Base-by-base conservation (phyloP, 2,329 filamentous ascomycete genomes). In the Neobulgaria alba region DNA sequence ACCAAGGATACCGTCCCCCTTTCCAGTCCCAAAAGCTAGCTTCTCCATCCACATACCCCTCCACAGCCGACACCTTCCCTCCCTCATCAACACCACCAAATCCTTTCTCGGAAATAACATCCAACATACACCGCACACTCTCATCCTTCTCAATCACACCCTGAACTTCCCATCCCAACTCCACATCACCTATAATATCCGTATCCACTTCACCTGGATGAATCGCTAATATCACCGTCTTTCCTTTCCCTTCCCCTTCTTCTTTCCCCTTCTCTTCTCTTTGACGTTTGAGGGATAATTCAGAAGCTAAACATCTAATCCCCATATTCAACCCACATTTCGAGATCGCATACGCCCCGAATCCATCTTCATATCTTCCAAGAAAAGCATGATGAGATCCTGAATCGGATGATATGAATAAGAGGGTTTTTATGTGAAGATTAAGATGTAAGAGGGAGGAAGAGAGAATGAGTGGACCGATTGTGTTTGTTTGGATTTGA, bases 291-390 rank as follows among this genome's bases (percentile, higher is more conserved):
- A n/a, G n/a, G n/a, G n/a, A n/a, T 36, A 76, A 49, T 47, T 77
- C 73, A 1, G 68, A 70, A 4, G 72, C 71, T 63, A 77, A 68
- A 49, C 77, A 73, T 41, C 71, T 53, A 2, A 76, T 57, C 41
- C 68, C 68, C 59, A 75, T 71, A 47, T 77, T 77, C 39, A 78
- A 51, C 0, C 73, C 73, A 2, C 71, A 67, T 54, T 77, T 77
- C 3, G 68, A 73, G 0, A 72, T 71, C 4, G 67, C 66, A 52
- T 77, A 77, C 9, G 72, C 73, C 1, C 69, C 73, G 44, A 77
- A 77, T 0, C 62, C 72, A 50, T 77, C 73, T 54, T 77, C 72
- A 52, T 68, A 67, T n/a, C n/a, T n/a, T n/a, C 68, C 66, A 10
- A 66, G 66, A 42, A 77, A 76, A 5, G 61, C 56, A 7, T 62